Percentiles rank a stretch among this genome's conserved stretches.
phyloP scores from a whole-genome alignment of 257 asterid species.

The Fraxinus quadrangulata region DNA sequence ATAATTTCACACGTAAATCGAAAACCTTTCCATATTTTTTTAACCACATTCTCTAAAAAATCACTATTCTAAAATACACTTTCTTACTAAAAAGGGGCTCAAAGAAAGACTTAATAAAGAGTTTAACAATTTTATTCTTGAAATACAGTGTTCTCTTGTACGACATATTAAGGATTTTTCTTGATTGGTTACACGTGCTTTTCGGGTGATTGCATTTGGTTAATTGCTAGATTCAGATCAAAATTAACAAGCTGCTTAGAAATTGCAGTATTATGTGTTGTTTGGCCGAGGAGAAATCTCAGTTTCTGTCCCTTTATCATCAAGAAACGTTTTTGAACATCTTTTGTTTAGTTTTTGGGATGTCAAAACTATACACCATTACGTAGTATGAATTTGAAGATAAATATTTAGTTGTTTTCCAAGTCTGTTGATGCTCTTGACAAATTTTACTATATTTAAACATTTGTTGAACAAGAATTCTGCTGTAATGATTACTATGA shows the following conservation, averaged over 20 bases:
- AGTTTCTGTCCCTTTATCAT: not conserved
- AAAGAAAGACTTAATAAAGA: too few species aligned
- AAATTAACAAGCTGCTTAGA: too few species aligned
- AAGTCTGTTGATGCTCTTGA: not conserved
- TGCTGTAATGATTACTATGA: not conserved
- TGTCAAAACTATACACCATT: not conserved
- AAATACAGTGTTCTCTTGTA: not conserved
- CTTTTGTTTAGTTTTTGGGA: not conserved
- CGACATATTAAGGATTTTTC: not conserved
- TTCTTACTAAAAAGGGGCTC: too few species aligned
- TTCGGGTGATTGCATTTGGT: not conserved
- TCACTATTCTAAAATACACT: too few species aligned
- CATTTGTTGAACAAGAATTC: not conserved
- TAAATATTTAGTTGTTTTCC: not conserved
- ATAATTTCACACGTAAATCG: too few species aligned
- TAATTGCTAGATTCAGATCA: too few species aligned
- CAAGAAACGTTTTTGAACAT: not conserved
- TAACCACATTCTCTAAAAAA: too few species aligned
- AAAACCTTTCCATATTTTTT: too few species aligned
- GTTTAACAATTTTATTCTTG: not conserved
- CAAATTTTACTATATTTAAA: not conserved
- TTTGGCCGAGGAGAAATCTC: not conserved
- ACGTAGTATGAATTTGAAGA: not conserved
- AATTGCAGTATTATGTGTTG: not conserved
- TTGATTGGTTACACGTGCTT: not conserved